phyloP scores from a whole-genome alignment of 192 early-diverging fungal genomes.

The Gamsiella multidivaricata region DNA sequence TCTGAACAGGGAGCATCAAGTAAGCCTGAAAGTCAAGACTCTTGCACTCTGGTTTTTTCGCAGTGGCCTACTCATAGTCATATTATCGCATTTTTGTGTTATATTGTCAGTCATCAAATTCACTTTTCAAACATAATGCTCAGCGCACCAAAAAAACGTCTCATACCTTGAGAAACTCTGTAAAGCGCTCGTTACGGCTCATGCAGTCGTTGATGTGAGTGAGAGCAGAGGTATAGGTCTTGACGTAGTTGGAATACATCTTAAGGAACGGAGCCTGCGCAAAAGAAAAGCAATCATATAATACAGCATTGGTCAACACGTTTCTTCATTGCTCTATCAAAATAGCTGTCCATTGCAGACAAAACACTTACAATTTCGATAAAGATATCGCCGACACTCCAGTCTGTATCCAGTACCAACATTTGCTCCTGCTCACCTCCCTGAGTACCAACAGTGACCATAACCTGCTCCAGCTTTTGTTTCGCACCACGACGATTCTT shows the following conservation, averaged over 20 bases:
- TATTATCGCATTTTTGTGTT: neutral
- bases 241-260: slow-evolving; percentile 88
- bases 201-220: slow-evolving; percentile 61
- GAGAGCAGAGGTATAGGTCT: slow-evolving; percentile 82
- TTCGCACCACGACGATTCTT: slow-evolving; percentile 20
- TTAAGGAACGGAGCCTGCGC: slow-evolving; percentile 73
- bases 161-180: slow-evolving; percentile 52
- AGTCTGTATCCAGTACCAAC: slow-evolving; percentile 43
- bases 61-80: slow-evolving; percentile 57
- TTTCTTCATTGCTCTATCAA: neutral
- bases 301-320: neutral
- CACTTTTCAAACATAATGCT: too few species aligned
- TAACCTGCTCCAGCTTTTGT: slow-evolving; percentile 31
- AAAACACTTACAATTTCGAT: slow-evolving; percentile 65
- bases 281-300: slow-evolving; percentile 8
- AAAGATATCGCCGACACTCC: slow-evolving; percentile 81
- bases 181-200: slow-evolving; percentile 47
- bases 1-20: slow-evolving; percentile 88
- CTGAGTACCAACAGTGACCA: slow-evolving; percentile 33
- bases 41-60: slow-evolving; percentile 58
- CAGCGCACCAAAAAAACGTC: too few species aligned
- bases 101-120: neutral
- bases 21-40: slow-evolving; percentile 78
- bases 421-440: slow-evolving; percentile 35
- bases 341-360: neutral